phyloP scores from a whole-genome alignment of 805 yeast species.

The Metschnikowia chrysomelidarum region DNA sequence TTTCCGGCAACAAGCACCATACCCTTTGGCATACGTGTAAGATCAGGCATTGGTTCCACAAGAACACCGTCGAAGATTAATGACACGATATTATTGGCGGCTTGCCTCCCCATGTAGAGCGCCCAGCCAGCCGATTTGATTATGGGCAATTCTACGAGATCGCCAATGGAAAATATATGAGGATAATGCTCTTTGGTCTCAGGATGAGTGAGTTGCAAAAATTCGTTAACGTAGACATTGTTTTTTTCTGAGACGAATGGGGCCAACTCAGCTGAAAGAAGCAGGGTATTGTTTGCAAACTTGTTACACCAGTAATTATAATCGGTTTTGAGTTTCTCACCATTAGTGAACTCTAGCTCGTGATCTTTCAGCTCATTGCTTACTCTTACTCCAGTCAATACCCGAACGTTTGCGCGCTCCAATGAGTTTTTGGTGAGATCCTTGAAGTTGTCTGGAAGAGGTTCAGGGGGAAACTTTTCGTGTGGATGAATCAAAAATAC shows the following conservation, averaged over 20 bases:
- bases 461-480: conserved; percentile 36
- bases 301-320: conserved; percentile 38
- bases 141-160: conserved; percentile 38
- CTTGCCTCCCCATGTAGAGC: conserved; percentile 39
- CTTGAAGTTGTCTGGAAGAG: conserved; percentile 31
- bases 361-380: conserved; percentile 16
- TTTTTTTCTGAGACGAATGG: conserved; percentile 27
- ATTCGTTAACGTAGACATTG: conserved; percentile 36
- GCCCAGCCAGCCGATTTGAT: conserved; percentile 48
- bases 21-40: conserved; percentile 35
- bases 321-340: conserved; percentile 26
- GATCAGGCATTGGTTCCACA: conserved; percentile 35
- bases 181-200: conserved; percentile 15
- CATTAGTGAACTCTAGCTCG: conserved; percentile 29
- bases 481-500: conserved; percentile 42
- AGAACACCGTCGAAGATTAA: conserved; percentile 28
- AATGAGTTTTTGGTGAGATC: conserved; percentile 26
- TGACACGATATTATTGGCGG: conserved; percentile 36
- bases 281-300: conserved; percentile 31
- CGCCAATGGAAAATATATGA: conserved; percentile 38
- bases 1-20: conserved; percentile 43
- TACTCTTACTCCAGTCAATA: conserved; percentile 32
- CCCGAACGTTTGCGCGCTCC: conserved; percentile 26
- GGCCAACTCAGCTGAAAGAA: conserved; percentile 23
- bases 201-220: conserved; percentile 30